Evolutionary conservation across 257 asterid species (phyloP).

Genomic region (Schizonepeta tenuifolia): DNA sequence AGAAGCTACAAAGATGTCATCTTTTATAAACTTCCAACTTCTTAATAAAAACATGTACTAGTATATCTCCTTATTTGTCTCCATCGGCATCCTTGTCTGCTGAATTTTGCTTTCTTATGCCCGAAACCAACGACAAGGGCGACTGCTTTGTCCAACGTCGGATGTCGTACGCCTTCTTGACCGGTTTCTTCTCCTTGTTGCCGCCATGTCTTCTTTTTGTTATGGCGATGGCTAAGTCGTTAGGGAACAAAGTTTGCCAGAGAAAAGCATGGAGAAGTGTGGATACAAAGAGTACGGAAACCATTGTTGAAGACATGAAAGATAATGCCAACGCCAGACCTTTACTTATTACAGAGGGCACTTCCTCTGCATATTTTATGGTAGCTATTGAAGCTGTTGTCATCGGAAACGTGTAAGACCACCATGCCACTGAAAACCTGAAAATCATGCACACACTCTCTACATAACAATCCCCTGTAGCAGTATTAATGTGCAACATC

Average conservation of each 20-base stretch:
- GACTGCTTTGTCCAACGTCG: slow-evolving; percentile 74
- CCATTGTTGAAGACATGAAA: slow-evolving; percentile 83
- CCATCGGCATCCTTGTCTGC: slow-evolving; percentile 45
- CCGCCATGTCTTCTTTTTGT: slow-evolving; percentile 52
- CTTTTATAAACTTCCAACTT: too few species aligned
- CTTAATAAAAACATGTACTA: too few species aligned
- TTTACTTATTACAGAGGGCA: slow-evolving; percentile 55
- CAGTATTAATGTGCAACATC: too few species aligned
- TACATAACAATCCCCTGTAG: too few species aligned
- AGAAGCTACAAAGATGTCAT: too few species aligned
- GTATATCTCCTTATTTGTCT: slow-evolving; percentile 34
- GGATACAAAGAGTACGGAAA: slow-evolving; percentile 59
- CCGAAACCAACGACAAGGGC: slow-evolving; percentile 56
- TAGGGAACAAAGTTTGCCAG: slow-evolving; percentile 83
- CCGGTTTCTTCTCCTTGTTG: slow-evolving; percentile 58
- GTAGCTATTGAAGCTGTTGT: slow-evolving; percentile 91
- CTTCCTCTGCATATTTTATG: slow-evolving; percentile 86
- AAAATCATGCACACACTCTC: too few species aligned
- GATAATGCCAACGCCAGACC: slow-evolving; percentile 70
- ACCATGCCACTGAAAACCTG: slow-evolving; percentile 96
- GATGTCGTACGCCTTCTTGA: slow-evolving; percentile 57
- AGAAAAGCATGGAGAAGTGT: slow-evolving; percentile 83
- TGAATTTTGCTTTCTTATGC: slow-evolving; percentile 49
- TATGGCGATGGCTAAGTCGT: slow-evolving; percentile 93
- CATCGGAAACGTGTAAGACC: slow-evolving; percentile 99